Evolutionary conservation across 495 filamentous ascomycete species (phyloP), one percentile per base, ranked within the genome.

Genomic region (Astrocystis sublimbata): DNA sequence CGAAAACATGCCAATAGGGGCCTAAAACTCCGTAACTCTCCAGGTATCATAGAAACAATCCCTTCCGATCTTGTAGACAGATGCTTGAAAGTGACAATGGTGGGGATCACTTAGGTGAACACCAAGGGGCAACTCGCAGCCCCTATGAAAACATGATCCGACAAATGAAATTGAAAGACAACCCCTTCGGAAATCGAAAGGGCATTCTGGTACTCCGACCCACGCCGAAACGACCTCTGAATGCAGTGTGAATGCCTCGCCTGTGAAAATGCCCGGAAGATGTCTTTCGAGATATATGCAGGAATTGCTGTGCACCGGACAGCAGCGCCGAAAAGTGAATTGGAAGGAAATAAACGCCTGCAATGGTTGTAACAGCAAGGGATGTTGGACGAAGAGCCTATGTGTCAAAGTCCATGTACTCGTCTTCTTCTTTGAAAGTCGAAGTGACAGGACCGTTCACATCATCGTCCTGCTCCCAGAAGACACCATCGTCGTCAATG

Each of bases 381-480:
- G 35, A 65, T 53, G 30, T 46, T 13, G 45, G 52, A 58, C 43
- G 58, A 28, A 33, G 5, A 4, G n/a, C 50, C 49, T 2, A 71
- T 71, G 47, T 54, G 0, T 62, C 60, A 41, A 79, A 62, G 46
- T 96, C 91, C 92, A 94, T 94, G 63, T 89, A 92, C 69, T 93
- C 91, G 65, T 96, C 92, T 72, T 96, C 92, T 69, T 96, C 92
- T 73, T 96, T 97, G 78, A 96, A 92, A 69, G 83, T 83, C 69
- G 89, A 66, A 7, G 76, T 76, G 23, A 68, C 77, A 24, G 79
- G 71, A 28, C 76, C 80, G 53, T 73, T 86, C 26, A 81, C 85
- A 19, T 89, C 86, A 35, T 87, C 84, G 52, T 89, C 85, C 57
- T 84, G 86, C 51, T 80, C 81, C 85, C 92, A 92, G 74, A 88